phyloP scores from a whole-genome alignment of 768 basidiomycete genomes.

The Mycena kentingensis region DNA sequence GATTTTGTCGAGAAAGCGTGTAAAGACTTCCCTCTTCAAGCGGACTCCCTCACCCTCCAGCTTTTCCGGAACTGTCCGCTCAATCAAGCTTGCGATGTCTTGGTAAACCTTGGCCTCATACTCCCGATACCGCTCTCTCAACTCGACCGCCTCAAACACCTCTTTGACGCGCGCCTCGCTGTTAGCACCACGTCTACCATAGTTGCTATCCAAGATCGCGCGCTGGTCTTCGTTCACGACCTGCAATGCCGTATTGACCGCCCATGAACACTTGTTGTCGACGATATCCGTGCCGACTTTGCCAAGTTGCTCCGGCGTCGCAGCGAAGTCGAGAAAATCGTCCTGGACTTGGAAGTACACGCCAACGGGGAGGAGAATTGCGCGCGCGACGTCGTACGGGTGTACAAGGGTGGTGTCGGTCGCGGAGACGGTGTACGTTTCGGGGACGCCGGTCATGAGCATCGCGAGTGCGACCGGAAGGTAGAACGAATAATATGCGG shows the following conservation, averaged over 20 bases:
- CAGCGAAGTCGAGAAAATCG: conserved; percentile 92
- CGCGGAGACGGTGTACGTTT: conserved; percentile 36
- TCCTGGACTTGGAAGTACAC: conserved; percentile 99
- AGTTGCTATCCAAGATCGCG: conserved; percentile 52
- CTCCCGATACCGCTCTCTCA: conserved; percentile 64
- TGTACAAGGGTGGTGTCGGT: conserved; percentile 29
- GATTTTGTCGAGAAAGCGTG: conserved; percentile 86
- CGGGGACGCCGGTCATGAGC: conserved; percentile 69
- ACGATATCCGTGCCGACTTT: conserved; percentile 98
- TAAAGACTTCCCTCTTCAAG: conserved; percentile 70
- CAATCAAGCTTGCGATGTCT: conserved; percentile 69
- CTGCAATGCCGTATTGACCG: conserved; percentile 81
- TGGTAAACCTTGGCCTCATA: conserved; percentile 80
- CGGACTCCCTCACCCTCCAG: conserved; percentile 50
- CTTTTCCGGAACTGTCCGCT: conserved; percentile 62
- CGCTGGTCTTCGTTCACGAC: conserved; percentile 56
- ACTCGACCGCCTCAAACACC: conserved; percentile 71
- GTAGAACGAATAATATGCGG: conserved; percentile 97
- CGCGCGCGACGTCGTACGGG: conserved; percentile 71
- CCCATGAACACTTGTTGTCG: conserved; percentile 99
- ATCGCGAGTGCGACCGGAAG: conserved; percentile 95
- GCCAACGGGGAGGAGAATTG: conserved; percentile 87
- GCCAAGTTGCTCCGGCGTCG: conserved; percentile 85
- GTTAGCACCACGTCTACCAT: conserved; percentile 49
- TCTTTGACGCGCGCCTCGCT: conserved; percentile 47